Base-by-base conservation (phyloP, 139 green algal genomes). In the Volvox africanus region DNA sequence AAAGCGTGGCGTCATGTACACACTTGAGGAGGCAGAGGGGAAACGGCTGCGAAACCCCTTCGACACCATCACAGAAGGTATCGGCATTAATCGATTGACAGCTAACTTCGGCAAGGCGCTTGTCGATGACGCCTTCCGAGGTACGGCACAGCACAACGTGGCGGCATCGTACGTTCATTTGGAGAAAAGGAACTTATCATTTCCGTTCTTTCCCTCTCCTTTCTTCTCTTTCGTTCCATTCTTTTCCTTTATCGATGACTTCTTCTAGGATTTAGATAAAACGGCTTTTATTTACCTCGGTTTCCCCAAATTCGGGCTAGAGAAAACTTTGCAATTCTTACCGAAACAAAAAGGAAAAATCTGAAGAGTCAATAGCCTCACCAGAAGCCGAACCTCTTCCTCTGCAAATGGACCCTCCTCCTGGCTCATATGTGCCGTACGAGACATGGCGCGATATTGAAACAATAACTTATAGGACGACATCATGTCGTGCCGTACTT, bases 61-160 rank as follows among this genome's bases (percentile, higher is more conserved):
- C 88, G 98, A 99, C 96, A 99, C 98, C 35, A 98, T 97, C 87
- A 96, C 95, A 0, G 94, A 98, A 93, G 97, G 98, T 79, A 96
- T 99, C 2, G 98, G 98, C 68, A 95, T 99, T 92, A 99, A 99
- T 93, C 95, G 98, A 20, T 89, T 99, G 21, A 99, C 98, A 0
- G 73, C 78, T 14, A 99, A 99, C 94, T 99, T 99, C 93, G 77
- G 83, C 19, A 79, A 79, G 26, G 97, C 97, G 79, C 79, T 73
- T 36, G 84, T 96, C 0, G 97, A 99, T 91, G 94, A 91, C 9
- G 98, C 98, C 0, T 97, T 99, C 80, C 92, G 93, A 73, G 93
- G 92, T 94, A 62, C 14, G 80, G 36, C 65, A 19, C 62, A 69
- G 62, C 62, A 26, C 62, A 19, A 19, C 62, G 19, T 17, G 17